phyloP scores from a whole-genome alignment of 257 asterid species.

The Solanum stenotomum region DNA sequence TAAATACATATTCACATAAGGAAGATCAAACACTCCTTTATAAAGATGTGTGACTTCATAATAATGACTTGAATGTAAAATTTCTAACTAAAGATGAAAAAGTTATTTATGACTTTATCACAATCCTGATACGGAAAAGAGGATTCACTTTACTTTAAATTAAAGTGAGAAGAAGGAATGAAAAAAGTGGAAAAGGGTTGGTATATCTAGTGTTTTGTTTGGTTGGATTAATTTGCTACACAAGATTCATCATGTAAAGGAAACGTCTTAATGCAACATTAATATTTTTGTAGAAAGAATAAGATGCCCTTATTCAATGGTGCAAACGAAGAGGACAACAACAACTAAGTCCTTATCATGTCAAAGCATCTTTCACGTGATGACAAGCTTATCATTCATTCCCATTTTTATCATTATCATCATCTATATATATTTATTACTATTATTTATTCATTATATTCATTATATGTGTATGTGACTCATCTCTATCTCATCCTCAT shows the following conservation, averaged over 20 bases:
- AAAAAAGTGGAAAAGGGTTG: not conserved
- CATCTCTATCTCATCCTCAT: not conserved
- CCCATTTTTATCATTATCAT: constrained; percentile 14
- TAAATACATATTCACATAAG: fast-evolving
- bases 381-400: constrained; percentile 29
- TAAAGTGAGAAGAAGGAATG: not conserved
- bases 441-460: not conserved
- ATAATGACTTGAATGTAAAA: not conserved
- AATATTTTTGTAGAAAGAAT: not conserved
- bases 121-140: fast-evolving
- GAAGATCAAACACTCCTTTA: not conserved
- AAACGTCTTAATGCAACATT: not conserved
- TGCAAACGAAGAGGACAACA: constrained; percentile 20
- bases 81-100: not conserved
- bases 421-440: not conserved
- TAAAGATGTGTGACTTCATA: not conserved
- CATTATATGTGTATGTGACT: not conserved
- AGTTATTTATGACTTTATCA: not conserved
- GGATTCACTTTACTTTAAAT: not conserved
- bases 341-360: constrained; percentile 29
- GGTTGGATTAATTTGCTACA: not conserved
- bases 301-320: constrained; percentile 1
- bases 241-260: constrained; percentile 18
- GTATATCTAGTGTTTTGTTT: not conserved
- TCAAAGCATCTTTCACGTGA: constrained; percentile 62